Conservation (phyloP, 2,329 filamentous ascomycete genomes). For the Aschersonia sp. region DNA sequence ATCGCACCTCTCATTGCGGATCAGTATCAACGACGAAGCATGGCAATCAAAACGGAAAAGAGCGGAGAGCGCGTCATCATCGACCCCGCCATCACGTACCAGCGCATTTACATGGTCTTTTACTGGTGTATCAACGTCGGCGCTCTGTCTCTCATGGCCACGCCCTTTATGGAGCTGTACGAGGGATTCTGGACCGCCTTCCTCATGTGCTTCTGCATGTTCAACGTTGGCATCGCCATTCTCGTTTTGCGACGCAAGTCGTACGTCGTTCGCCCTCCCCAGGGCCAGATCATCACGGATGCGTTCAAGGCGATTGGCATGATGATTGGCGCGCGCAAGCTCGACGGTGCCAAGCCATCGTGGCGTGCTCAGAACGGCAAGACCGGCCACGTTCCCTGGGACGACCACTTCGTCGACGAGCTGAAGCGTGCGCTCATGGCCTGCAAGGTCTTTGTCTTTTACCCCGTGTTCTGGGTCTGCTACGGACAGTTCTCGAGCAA, state of each 20-base stretch:
- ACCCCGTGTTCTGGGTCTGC: slow-evolving; percentile 52
- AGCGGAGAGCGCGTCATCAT: slow-evolving; percentile 47
- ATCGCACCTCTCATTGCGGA: slow-evolving; percentile 45
- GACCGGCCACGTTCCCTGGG: slow-evolving; percentile 36
- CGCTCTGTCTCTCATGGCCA: slow-evolving; percentile 52
- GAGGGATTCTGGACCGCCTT: slow-evolving; percentile 55
- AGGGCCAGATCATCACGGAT: slow-evolving; percentile 50
- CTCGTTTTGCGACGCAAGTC: slow-evolving; percentile 30
- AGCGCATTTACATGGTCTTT: slow-evolving; percentile 61
- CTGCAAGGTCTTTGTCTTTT: slow-evolving; percentile 56
- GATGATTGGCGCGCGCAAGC: slow-evolving; percentile 25
- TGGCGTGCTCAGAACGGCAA: slow-evolving; percentile 40
- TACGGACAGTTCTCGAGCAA: slow-evolving; percentile 56
- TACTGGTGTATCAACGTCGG: slow-evolving; percentile 63
- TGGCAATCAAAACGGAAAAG: slow-evolving; percentile 31
- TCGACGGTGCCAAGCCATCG: slow-evolving; percentile 50
- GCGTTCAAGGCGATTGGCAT: slow-evolving; percentile 37
- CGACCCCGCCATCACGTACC: slow-evolving; percentile 50
- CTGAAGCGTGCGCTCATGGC: slow-evolving; percentile 51
- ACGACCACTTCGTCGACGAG: slow-evolving; percentile 58
- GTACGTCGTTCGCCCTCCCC: slow-evolving; percentile 36
- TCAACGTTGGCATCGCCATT: slow-evolving; percentile 42
- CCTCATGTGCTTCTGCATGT: slow-evolving; percentile 42
- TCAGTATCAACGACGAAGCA: slow-evolving; percentile 42
- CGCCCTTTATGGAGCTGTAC: slow-evolving; percentile 52